Conservation (phyloP, 129 eudicot species). For the Saposhnikovia divaricata region DNA sequence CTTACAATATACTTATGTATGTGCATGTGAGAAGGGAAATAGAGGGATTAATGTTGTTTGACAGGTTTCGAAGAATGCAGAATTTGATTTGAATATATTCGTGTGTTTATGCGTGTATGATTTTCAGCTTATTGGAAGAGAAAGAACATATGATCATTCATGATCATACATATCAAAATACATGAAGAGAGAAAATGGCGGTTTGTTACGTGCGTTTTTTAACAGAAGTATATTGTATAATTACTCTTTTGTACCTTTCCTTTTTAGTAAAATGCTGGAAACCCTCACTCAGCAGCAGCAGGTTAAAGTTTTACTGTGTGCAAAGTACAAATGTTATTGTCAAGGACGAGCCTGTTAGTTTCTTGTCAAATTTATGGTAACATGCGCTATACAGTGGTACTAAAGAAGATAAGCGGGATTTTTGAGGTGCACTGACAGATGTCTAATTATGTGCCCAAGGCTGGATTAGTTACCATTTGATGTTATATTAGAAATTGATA, state of each 20-base stretch:
- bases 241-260: background rate
- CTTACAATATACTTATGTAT: background rate
- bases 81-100: background rate
- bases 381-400: background rate
- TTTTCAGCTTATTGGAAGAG: background rate
- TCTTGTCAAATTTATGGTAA: background rate
- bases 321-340: background rate
- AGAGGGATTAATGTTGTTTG: background rate
- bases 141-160: no score
- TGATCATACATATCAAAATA: background rate
- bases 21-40: no score
- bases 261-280: background rate
- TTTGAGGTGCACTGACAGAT: background rate
- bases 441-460: background rate
- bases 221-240: background rate
- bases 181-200: slow-evolving; percentile 6
- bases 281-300: background rate
- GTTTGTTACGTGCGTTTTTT: background rate
- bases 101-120: background rate
- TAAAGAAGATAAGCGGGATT: background rate
- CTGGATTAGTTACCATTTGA: background rate
- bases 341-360: background rate
- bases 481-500: no score
- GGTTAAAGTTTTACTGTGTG: background rate
- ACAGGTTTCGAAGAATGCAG: background rate